These are phyloP conservation scores for Purpureocillium lavendulum DNA, from an alignment of 2,329 filamentous ascomycete genomes.

Conservation along the genomic window DNA sequence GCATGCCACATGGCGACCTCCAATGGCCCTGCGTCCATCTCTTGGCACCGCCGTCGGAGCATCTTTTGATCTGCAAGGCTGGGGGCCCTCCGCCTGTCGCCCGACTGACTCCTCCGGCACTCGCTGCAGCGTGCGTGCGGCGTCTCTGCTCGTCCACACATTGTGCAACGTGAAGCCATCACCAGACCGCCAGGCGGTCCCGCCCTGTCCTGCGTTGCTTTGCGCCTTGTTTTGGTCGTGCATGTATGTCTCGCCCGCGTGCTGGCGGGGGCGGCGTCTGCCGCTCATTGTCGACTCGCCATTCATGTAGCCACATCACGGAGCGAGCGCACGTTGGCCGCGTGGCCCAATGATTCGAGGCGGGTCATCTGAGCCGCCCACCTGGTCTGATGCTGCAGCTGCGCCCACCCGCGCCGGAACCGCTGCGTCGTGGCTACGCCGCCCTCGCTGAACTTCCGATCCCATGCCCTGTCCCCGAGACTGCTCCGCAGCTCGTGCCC, in stretches of 20 bases:
- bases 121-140: background rate
- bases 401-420: too few species aligned
- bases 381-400: background rate
- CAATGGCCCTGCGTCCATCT: background rate
- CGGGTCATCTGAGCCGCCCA: background rate
- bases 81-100: background rate
- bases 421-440: background rate
- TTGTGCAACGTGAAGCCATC: background rate
- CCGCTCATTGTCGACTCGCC: too few species aligned
- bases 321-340: too few species aligned
- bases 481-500: too few species aligned
- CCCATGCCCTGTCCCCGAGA: too few species aligned
- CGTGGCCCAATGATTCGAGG: background rate
- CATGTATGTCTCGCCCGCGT: too few species aligned
- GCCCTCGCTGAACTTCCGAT: background rate
- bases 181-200: background rate
- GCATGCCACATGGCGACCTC: slow-evolving; percentile 10
- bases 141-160: background rate
- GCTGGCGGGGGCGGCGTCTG: too few species aligned
- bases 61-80: background rate
- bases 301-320: too few species aligned
- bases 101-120: background rate
- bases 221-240: background rate
- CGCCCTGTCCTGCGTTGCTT: background rate
- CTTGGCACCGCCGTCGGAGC: slow-evolving; percentile 4